phyloP scores from a whole-genome alignment of 768 basidiomycete genomes.

The Hericium coralloides region DNA sequence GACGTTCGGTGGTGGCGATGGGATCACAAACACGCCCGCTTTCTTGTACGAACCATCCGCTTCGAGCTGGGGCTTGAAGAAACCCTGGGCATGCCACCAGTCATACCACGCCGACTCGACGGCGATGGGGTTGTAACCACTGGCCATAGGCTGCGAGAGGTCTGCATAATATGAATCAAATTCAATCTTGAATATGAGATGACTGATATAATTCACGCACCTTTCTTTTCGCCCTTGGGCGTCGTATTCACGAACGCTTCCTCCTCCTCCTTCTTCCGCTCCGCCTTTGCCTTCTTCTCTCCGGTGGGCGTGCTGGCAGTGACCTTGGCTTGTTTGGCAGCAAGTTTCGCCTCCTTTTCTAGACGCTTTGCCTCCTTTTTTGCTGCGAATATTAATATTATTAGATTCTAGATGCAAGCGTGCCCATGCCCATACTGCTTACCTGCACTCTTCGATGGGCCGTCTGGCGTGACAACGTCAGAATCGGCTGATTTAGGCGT shows the following conservation, averaged over 20 bases:
- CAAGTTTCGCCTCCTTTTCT: conserved; percentile 72
- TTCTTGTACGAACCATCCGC: conserved; percentile 35
- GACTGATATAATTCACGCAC: conserved; percentile 28
- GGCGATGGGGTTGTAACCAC: conserved; percentile 91
- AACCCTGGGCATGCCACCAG: conserved; percentile 91
- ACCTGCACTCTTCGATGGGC: conserved; percentile 34
- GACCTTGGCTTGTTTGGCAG: conserved; percentile 52
- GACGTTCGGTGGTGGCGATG: conserved; percentile 92
- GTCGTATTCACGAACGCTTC: conserved; percentile 82
- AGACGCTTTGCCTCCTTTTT: conserved; percentile 82
- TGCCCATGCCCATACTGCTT: conserved; percentile 1
- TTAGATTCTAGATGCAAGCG: not conserved
- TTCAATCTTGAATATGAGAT: not conserved
- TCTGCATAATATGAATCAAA: conserved; percentile 41
- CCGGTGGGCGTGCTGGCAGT: conserved; percentile 30
- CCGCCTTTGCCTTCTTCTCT: conserved; percentile 68
- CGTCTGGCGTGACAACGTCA: conserved; percentile 1
- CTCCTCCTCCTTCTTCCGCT: conserved; percentile 67
- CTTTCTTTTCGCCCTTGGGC: conserved; percentile 90
- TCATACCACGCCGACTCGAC: conserved; percentile 97
- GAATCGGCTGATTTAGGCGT: conserved; percentile 3
- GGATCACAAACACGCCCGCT: conserved; percentile 32
- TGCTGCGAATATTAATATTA: conserved; percentile 33
- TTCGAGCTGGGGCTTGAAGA: conserved; percentile 70
- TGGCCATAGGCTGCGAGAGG: conserved; percentile 76